These are phyloP conservation scores for Aspergillus hancockii DNA, from an alignment of 495 filamentous ascomycete species.

Conservation along the genomic window DNA sequence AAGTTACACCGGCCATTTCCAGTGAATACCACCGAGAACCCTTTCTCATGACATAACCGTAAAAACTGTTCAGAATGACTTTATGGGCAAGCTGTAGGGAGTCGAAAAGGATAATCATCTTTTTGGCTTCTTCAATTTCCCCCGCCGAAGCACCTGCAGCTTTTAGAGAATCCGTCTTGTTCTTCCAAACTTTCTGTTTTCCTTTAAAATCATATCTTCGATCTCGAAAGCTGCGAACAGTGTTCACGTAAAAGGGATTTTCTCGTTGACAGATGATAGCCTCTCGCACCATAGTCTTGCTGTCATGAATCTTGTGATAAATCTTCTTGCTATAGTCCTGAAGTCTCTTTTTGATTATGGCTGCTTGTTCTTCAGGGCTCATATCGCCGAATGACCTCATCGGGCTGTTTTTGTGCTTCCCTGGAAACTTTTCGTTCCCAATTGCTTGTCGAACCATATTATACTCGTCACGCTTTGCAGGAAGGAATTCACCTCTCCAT, in stretches of 20 bases:
- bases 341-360: conserved; percentile 79
- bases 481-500: conserved; percentile 97
- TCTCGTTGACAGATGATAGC: conserved; percentile 98
- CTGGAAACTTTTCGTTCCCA: conserved; percentile 91
- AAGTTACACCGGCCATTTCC: conserved; percentile 99
- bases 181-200: conserved; percentile 97
- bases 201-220: conserved; percentile 98
- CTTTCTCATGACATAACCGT: conserved; percentile 99
- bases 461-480: conserved; percentile 95
- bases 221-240: conserved; percentile 92
- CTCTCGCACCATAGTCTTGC: conserved; percentile 88
- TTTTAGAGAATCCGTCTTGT: conserved; percentile 86
- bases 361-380: conserved; percentile 77
- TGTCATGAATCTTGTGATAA: conserved; percentile 98
- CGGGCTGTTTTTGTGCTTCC: conserved; percentile 66
- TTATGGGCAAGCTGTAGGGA: conserved; percentile 97
- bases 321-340: conserved; percentile 97
- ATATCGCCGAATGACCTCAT: conserved; percentile 80
- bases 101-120: conserved; percentile 97
- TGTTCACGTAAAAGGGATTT: conserved; percentile 98
- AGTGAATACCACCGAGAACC: conserved; percentile 98
- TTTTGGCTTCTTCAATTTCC: conserved; percentile 93
- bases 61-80: conserved; percentile 98
- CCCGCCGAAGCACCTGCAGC: conserved; percentile 69
- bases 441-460: conserved; percentile 96